Percentiles rank a stretch among this genome's conserved stretches.
phyloP scores from a whole-genome alignment of 768 basidiomycete genomes.

The Grammothele lineata region DNA sequence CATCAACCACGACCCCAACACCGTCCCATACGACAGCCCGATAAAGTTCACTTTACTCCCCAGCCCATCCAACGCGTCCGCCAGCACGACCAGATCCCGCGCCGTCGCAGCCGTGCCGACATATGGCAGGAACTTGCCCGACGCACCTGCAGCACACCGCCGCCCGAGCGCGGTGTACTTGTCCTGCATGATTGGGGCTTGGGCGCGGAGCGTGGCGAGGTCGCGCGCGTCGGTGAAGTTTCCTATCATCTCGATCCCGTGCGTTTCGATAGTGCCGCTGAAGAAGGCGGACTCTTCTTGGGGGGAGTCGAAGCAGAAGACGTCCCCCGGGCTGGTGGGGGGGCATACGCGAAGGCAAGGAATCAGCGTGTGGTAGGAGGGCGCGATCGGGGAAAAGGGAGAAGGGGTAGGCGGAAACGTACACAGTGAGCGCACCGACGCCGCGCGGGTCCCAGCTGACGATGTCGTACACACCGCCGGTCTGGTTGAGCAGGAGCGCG shows the following conservation, averaged over 20 bases:
- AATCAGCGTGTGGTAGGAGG: no score
- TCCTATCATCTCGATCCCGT: neutral
- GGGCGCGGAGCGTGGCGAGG: neutral
- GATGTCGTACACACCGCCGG: conserved; percentile 4
- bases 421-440: no score
- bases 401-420: no score
- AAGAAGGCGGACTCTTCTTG: conserved; percentile 1
- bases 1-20: conserved; percentile 1
- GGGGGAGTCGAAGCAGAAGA: conserved; percentile 2
- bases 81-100: conserved; percentile 6
- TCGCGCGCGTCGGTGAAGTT: conserved; percentile 1
- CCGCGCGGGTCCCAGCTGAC: conserved; percentile 2
- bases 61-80: conserved; percentile 1
- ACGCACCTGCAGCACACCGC: neutral
- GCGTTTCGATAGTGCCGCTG: neutral
- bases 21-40: conserved; percentile 1
- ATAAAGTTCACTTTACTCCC: conserved; percentile 4
- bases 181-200: neutral
- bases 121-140: neutral
- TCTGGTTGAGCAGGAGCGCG: neutral
- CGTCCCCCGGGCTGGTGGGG: conserved; percentile 1
- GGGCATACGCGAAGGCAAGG: no score
- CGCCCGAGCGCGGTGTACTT: conserved; percentile 1
- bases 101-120: conserved; percentile 3
- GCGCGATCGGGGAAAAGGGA: no score